Base-by-base conservation (phyloP, 768 basidiomycete genomes). In the Kwoniella sp. region DNA sequence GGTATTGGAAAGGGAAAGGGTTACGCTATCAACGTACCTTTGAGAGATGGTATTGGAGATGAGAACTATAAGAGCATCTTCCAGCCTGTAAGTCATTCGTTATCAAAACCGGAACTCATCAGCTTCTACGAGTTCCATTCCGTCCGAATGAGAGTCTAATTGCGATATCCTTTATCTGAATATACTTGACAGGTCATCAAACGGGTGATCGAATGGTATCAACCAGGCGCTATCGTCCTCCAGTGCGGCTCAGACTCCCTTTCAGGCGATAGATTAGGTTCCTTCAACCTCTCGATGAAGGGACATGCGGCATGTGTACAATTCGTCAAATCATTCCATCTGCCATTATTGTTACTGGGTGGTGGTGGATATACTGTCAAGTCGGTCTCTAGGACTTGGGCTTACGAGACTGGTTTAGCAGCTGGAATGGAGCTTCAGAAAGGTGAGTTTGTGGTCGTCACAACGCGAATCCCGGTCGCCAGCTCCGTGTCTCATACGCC, bases 331-430 rank as follows among this genome's bases (percentile, higher is more conserved):
- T 92, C 91, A 0, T 96, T 98, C 81, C 89, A 91, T 76, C 89
- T 91, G 53, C 96, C 96, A 1, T 80, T 98, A n/a, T 82, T 99
- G 12, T 83, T 99, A 21, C 86, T 99, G 25, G 96, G 96, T 15
- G 96, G 96, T 26, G 96, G 96, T 10, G 96, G 96, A 0, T 99
- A 99, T 80, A 99, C 96, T 2, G 95, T 99, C 87, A 89, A 94
- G 48, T 95, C 95, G 67, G 95, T 97, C 64, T 93, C 92, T 67
- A 86, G 96, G 47, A 88, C 90, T 13, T 99, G 96, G 96, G 95
- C 96, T 22, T 99, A 87, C 73, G 96, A 99, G 81, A 99, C 96
- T 1, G 96, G 96, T 24, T 81, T 99, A 47, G 96, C 96, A n/a
- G 93, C 95, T 24, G 96, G 96, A 12, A 90, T 94, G 22, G 93